A percentile compares a stretch with the other conserved stretches of the same genome.
Evolutionary conservation across 1,284 basidiomycete genomes (phyloP).

Genomic region (Ustilago trichophora): DNA sequence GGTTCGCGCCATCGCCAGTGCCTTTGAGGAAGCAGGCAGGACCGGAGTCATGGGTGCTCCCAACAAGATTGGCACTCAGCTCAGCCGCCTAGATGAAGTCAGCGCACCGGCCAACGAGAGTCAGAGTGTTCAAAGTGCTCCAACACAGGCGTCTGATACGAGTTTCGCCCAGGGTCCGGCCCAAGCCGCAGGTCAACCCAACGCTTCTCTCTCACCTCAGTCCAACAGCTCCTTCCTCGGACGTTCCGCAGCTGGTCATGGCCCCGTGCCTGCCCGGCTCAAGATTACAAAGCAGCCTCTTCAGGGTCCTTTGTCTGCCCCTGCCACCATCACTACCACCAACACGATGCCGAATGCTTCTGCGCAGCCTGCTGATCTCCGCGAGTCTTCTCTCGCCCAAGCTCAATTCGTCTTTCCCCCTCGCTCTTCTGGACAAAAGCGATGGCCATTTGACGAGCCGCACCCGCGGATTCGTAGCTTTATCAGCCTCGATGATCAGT

Average conservation of each 20-base stretch:
- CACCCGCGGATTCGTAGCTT: constrained; percentile 9
- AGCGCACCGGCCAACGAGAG: neutral
- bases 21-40: constrained; percentile 10
- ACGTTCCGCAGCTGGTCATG: neutral
- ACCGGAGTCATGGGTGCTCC: neutral
- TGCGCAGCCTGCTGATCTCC: neutral
- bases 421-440: neutral
- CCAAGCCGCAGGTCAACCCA: too few relatives aligned
- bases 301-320: constrained; percentile 19
- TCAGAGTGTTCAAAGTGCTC: too few relatives aligned
- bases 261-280: constrained; percentile 8
- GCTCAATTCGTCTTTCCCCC: constrained; percentile 26
- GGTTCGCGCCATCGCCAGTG: constrained; percentile 27
- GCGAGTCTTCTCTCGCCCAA: neutral
- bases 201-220: neutral
- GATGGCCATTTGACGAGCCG: neutral
- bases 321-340: constrained; percentile 8
- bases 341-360: neutral
- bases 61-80: constrained; percentile 1
- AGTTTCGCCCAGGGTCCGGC: too few relatives aligned
- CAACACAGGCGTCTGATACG: too few relatives aligned
- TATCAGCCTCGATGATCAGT: constrained; percentile 8
- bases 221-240: neutral
- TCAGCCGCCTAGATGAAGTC: constrained; percentile 14
- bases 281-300: constrained; percentile 18